Evolutionary conservation across 371 early-diverging fungal species (phyloP).

Genomic region (Lichtheimia hyalospora): DNA sequence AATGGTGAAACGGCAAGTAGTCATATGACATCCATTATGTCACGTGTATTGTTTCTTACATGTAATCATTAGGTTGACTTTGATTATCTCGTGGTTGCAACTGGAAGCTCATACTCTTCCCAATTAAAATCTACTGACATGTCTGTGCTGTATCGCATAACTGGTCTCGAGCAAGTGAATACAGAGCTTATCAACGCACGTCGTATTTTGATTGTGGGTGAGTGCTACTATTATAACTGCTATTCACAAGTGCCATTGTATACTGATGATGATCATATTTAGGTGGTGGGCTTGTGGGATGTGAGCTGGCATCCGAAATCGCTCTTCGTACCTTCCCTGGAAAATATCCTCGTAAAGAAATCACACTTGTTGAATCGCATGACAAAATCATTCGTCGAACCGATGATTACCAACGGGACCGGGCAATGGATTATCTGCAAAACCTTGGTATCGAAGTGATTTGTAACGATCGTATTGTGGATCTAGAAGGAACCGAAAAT

Average conservation of each 20-base stretch:
- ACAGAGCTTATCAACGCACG: slow-evolving; percentile 55
- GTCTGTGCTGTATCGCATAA: slow-evolving; percentile 32
- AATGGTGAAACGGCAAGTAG: slow-evolving; percentile 24
- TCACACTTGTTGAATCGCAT: slow-evolving; percentile 54
- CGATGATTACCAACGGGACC: slow-evolving; percentile 35
- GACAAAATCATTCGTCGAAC: slow-evolving; percentile 31
- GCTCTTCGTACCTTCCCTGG: slow-evolving; percentile 22
- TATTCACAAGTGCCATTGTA: too few relatives aligned
- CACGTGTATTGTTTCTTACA: background rate
- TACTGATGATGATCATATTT: slow-evolving; percentile 8
- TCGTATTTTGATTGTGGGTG: slow-evolving; percentile 48
- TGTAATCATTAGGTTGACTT: slow-evolving; percentile 4
- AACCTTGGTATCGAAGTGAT: slow-evolving; percentile 61
- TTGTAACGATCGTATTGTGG: slow-evolving; percentile 56
- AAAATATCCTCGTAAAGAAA: slow-evolving; percentile 43
- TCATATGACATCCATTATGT: background rate
- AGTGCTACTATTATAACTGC: background rate
- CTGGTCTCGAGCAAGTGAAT: slow-evolving; percentile 26
- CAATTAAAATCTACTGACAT: slow-evolving; percentile 46
- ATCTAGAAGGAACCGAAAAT: slow-evolving; percentile 18
- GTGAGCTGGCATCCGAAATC: slow-evolving; percentile 66
- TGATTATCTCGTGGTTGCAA: slow-evolving; percentile 72
- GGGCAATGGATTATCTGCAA: slow-evolving; percentile 47
- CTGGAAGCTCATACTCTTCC: slow-evolving; percentile 60
- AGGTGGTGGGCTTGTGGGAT: slow-evolving; percentile 69